A percentile compares a stretch with the other conserved stretches of the same genome.
These are phyloP conservation scores for Spergularia marina DNA, from an alignment of 148 eudicot genomes.

Conservation along the genomic window DNA sequence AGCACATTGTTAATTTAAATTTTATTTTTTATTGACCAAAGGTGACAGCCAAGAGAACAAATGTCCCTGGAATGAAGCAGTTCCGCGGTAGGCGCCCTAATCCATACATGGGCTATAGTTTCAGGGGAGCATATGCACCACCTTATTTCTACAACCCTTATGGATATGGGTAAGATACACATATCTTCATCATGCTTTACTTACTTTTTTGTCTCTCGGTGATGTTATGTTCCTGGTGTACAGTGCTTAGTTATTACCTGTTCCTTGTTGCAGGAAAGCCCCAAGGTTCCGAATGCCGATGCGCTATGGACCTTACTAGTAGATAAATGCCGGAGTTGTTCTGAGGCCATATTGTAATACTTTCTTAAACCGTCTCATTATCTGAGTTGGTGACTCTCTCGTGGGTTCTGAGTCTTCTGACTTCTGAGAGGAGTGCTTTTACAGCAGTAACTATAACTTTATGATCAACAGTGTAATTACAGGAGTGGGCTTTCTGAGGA, in stretches of 20 bases:
- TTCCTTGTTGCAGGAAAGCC: slow-evolving; percentile 49
- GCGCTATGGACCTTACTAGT: slow-evolving; percentile 66
- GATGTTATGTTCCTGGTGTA: not conserved
- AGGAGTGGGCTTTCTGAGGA: not conserved
- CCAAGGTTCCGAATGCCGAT: slow-evolving; percentile 71
- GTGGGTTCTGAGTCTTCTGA: slow-evolving; percentile 6
- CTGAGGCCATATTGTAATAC: slow-evolving; percentile 7
- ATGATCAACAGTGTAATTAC: slow-evolving; percentile 24
- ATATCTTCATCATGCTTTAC: not conserved
- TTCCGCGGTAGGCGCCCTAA: slow-evolving; percentile 61
- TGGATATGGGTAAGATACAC: slow-evolving; percentile 70
- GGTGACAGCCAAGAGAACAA: slow-evolving; percentile 48
- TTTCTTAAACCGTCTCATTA: not conserved
- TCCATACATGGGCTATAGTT: slow-evolving; percentile 60
- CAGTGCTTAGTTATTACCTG: not conserved
- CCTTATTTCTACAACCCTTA: slow-evolving; percentile 72
- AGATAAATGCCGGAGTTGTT: slow-evolving; percentile 19
- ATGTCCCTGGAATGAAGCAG: slow-evolving; percentile 95
- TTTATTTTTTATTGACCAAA: slow-evolving; percentile 15
- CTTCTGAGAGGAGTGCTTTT: slow-evolving; percentile 6
- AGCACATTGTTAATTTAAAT: not conserved
- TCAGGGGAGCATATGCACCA: slow-evolving; percentile 65
- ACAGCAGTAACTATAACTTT: slow-evolving; percentile 9
- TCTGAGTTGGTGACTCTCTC: slow-evolving; percentile 18
- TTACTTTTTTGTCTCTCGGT: not conserved